Conservation (phyloP, 2,329 filamentous ascomycete species). For the Diplodia scrobiculata region DNA sequence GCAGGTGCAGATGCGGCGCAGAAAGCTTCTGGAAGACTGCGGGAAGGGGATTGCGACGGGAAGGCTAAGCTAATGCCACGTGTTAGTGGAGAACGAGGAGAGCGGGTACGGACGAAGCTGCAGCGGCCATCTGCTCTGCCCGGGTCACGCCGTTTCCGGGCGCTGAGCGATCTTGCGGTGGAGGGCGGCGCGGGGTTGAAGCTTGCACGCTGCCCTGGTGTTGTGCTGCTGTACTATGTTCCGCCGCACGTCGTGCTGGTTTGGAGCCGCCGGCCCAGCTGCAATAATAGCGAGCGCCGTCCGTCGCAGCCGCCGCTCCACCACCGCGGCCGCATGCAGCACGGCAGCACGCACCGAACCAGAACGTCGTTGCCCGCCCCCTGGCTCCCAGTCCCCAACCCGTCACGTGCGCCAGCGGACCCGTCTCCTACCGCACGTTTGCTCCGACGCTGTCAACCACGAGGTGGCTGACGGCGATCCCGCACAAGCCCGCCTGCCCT, state of each 20-base stretch:
- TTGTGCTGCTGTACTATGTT: slow-evolving; percentile 10
- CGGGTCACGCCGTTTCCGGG: slow-evolving; percentile 7
- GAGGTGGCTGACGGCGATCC: slow-evolving; percentile 24
- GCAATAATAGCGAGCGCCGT: neutral
- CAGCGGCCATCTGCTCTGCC: slow-evolving; percentile 7
- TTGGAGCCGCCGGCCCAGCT: neutral
- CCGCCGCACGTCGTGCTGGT: neutral
- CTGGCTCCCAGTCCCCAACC: neutral
- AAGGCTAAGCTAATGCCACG: slow-evolving; percentile 21
- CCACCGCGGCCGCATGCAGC: neutral
- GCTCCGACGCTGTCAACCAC: slow-evolving; percentile 2
- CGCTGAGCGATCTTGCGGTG: neutral
- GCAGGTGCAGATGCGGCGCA: neutral
- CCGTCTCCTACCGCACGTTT: slow-evolving; percentile 9
- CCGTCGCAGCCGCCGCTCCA: neutral
- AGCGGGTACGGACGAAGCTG: slow-evolving; percentile 11
- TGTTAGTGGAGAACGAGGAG: slow-evolving; percentile 20
- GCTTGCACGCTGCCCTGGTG: slow-evolving; percentile 8
- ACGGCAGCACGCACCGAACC: no score
- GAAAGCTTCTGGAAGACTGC: slow-evolving; percentile 25
- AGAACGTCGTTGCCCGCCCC: neutral
- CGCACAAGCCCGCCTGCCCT: slow-evolving; percentile 1
- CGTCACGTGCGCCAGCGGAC: neutral
- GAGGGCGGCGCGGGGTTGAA: slow-evolving; percentile 21
- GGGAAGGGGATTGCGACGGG: slow-evolving; percentile 18